phyloP scores from a whole-genome alignment of 768 basidiomycete genomes.

The Boletus rubescentipes region DNA sequence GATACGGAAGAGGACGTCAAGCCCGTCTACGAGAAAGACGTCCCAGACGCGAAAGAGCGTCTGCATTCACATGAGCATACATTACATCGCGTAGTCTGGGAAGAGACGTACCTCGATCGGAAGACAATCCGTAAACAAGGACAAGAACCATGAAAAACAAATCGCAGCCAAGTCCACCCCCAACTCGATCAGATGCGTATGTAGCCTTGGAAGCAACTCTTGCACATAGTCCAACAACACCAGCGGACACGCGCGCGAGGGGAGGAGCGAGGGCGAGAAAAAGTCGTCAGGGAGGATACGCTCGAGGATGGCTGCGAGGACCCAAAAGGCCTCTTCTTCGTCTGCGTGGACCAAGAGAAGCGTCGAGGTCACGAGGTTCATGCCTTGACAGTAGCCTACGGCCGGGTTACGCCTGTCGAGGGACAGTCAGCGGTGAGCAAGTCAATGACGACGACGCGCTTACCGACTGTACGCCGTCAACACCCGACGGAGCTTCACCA shows the following conservation, averaged over 20 bases:
- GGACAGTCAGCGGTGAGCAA: too few relatives aligned
- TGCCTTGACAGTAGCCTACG: constrained; percentile 94
- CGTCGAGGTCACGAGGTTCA: constrained; percentile 95
- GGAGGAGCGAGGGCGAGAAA: constrained; percentile 88
- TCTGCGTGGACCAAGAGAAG: constrained; percentile 89
- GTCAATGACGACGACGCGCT: constrained; percentile 24
- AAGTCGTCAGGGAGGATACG: constrained; percentile 88
- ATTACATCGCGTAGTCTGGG: neutral
- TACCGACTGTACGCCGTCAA: constrained; percentile 91
- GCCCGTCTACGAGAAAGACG: constrained; percentile 88
- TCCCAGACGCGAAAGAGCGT: constrained; percentile 97
- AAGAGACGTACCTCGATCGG: constrained; percentile 76
- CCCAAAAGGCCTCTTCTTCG: constrained; percentile 98
- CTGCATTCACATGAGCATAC: constrained; percentile 38
- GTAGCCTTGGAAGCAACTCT: constrained; percentile 71
- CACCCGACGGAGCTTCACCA: constrained; percentile 86
- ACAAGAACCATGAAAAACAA: constrained; percentile 98
- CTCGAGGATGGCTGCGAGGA: constrained; percentile 85
- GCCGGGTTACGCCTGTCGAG: constrained; percentile 77
- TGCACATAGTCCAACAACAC: constrained; percentile 88
- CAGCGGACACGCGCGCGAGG: constrained; percentile 90
- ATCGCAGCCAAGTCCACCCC: constrained; percentile 92
- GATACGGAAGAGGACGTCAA: constrained; percentile 88
- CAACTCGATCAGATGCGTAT: constrained; percentile 70
- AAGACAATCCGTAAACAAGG: constrained; percentile 92